A percentile compares a stretch with the other conserved stretches of the same genome.
These are phyloP conservation scores for Naematelia aurantialba DNA, from an alignment of 768 basidiomycete species.

Conservation along the genomic window DNA sequence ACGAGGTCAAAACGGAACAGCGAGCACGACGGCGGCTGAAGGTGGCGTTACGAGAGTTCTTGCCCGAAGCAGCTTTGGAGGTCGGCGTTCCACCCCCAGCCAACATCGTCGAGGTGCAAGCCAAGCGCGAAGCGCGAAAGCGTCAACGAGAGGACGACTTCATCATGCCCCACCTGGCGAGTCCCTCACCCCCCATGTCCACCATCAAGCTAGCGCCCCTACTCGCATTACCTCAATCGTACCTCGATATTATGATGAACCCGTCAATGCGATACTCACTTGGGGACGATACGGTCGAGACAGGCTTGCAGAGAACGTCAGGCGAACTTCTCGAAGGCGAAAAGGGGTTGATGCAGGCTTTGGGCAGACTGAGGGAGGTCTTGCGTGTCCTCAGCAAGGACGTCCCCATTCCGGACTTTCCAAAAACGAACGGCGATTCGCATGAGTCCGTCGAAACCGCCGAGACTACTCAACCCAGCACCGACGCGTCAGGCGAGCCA, in stretches of 20 bases:
- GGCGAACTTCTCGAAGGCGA: conserved; percentile 50
- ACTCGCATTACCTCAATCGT: conserved; percentile 41
- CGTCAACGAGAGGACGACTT: conserved; percentile 22
- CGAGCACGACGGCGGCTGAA: conserved; percentile 34
- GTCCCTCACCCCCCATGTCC: conserved; percentile 36
- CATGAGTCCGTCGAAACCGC: conserved; percentile 2
- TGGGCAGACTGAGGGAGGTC: conserved; percentile 42
- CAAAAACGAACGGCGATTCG: conserved; percentile 3
- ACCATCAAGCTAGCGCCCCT: conserved; percentile 30
- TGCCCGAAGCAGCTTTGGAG: conserved; percentile 41
- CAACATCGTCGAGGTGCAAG: conserved; percentile 20
- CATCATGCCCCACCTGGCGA: conserved; percentile 37
- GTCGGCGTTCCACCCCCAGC: conserved; percentile 26
- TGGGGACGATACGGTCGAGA: conserved; percentile 47
- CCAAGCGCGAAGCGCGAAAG: conserved; percentile 14
- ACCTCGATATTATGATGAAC: conserved; percentile 45
- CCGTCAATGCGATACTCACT: conserved; percentile 48
- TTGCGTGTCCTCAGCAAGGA: conserved; percentile 21
- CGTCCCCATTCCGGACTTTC: neutral
- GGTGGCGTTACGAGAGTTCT: conserved; percentile 28
- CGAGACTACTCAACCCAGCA: neutral
- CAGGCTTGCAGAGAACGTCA: conserved; percentile 47
- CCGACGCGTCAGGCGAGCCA: neutral
- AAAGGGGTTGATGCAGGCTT: conserved; percentile 41
- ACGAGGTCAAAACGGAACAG: conserved; percentile 31